Conservation (phyloP, 2,329 filamentous ascomycete species). For the Fusarium caatingaense region DNA sequence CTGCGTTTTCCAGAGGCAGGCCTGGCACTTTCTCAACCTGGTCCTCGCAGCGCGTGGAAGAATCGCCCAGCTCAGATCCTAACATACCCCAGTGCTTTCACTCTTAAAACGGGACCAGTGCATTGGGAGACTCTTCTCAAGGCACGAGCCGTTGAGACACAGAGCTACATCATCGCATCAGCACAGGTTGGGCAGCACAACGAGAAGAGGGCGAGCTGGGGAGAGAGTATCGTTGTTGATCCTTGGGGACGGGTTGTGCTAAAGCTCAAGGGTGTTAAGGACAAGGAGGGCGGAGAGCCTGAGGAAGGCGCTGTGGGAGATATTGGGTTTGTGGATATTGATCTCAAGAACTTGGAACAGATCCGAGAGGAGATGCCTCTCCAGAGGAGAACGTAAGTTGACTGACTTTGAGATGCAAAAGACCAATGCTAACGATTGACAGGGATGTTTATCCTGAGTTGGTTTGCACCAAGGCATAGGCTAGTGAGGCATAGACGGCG, state of each 20-base stretch:
- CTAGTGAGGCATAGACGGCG: background rate
- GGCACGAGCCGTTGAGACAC: constrained; percentile 87
- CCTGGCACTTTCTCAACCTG: constrained; percentile 68
- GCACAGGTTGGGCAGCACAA: constrained; percentile 82
- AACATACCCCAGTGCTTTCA: constrained; percentile 91
- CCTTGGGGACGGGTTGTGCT: constrained; percentile 85
- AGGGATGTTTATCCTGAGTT: constrained; percentile 45
- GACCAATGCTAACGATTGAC: constrained; percentile 4
- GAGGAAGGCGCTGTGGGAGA: constrained; percentile 57
- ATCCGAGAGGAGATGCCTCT: constrained; percentile 66
- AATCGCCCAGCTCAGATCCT: constrained; percentile 73
- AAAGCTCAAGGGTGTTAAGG: constrained; percentile 68
- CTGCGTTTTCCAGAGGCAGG: constrained; percentile 83
- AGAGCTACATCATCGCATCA: constrained; percentile 87
- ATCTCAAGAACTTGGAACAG: constrained; percentile 59
- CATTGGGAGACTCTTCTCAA: constrained; percentile 88
- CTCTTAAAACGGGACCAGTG: constrained; percentile 82
- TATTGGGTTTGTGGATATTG: constrained; percentile 67
- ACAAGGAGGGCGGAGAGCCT: constrained; percentile 56
- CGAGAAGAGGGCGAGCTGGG: constrained; percentile 82
- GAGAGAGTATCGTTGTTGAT: constrained; percentile 85
- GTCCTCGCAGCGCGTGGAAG: constrained; percentile 47
- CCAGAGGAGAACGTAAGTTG: constrained; percentile 63
- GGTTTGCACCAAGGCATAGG: constrained; percentile 6
- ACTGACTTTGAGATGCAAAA: background rate